Conservation (phyloP, 179 eudicot species). For the Spergularia azorica region DNA sequence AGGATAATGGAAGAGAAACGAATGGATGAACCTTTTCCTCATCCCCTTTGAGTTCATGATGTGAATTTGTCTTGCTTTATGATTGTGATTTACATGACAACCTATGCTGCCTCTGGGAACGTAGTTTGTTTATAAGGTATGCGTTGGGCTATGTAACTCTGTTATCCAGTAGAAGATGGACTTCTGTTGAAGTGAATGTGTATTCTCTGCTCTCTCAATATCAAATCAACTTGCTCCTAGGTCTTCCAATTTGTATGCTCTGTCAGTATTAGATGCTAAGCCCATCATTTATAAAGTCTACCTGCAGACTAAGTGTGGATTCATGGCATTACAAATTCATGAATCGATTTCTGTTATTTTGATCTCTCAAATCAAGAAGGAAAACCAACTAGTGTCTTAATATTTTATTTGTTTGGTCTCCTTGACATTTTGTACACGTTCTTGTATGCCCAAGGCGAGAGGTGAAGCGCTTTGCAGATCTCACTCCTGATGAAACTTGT, state of each 20-base stretch:
- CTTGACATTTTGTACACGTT: slow-evolving; percentile 84
- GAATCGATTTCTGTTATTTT: background rate
- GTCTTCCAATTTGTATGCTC: background rate
- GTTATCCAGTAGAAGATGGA: background rate
- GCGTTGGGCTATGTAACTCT: background rate
- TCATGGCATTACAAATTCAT: background rate
- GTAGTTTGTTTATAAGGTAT: background rate
- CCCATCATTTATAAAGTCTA: background rate
- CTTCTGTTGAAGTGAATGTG: no score
- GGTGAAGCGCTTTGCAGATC: slow-evolving; percentile 78
- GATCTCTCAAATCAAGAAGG: background rate
- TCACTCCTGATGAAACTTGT: slow-evolving; percentile 71
- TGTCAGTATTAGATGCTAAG: background rate
- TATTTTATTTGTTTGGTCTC: slow-evolving; percentile 32
- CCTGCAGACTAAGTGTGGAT: background rate
- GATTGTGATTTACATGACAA: background rate
- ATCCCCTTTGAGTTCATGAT: background rate
- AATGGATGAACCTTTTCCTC: background rate
- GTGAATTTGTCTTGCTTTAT: background rate
- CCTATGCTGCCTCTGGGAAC: background rate
- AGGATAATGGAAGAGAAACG: background rate
- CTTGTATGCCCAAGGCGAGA: slow-evolving; percentile 95
- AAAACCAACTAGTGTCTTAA: background rate
- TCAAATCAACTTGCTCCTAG: background rate
- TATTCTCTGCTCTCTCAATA: background rate